These are phyloP conservation scores for Paraconiothyrium sp. DNA, from an alignment of 2,329 filamentous ascomycete species.

Conservation along the genomic window DNA sequence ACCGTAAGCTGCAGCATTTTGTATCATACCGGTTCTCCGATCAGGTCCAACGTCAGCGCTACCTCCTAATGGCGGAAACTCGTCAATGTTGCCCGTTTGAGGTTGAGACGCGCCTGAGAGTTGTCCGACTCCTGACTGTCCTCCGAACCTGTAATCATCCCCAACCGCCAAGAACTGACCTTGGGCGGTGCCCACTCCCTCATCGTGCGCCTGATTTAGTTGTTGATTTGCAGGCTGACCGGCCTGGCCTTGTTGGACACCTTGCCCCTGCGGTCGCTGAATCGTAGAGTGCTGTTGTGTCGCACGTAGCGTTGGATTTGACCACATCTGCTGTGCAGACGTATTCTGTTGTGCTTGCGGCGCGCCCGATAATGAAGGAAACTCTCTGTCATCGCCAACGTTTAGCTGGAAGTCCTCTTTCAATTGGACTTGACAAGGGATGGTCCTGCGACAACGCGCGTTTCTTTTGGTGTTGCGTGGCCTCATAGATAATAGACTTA, in stretches of 20 bases:
- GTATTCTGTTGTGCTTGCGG: slow-evolving; percentile 65
- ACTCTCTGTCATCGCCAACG: slow-evolving; percentile 60
- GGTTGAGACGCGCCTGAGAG: slow-evolving; percentile 60
- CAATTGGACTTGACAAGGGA: neutral
- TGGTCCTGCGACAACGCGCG: slow-evolving; percentile 3
- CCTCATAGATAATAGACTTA: slow-evolving; percentile 52
- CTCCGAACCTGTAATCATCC: slow-evolving; percentile 67
- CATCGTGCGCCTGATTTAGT: slow-evolving; percentile 51
- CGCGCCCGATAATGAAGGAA: slow-evolving; percentile 68
- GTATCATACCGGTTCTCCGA: slow-evolving; percentile 60
- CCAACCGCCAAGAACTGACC: slow-evolving; percentile 62
- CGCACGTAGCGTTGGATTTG: slow-evolving; percentile 64
- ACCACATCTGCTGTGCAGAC: slow-evolving; percentile 63
- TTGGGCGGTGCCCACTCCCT: slow-evolving; percentile 49
- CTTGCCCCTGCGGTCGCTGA: slow-evolving; percentile 60
- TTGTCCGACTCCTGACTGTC: slow-evolving; percentile 63
- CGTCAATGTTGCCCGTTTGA: slow-evolving; percentile 66
- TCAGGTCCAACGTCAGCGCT: slow-evolving; percentile 63
- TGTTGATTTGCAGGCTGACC: slow-evolving; percentile 53
- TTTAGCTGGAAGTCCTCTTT: slow-evolving; percentile 30
- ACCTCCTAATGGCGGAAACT: slow-evolving; percentile 68
- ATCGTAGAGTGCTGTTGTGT: slow-evolving; percentile 64
- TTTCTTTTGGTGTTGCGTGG: slow-evolving; percentile 19
- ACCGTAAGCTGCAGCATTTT: slow-evolving; percentile 58
- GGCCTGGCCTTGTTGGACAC: slow-evolving; percentile 41